Percentiles rank a stretch among this genome's conserved stretches.
These are phyloP conservation scores for Hymenoscyphus linearis DNA, from an alignment of 2,329 filamentous ascomycete species.

Conservation along the genomic window DNA sequence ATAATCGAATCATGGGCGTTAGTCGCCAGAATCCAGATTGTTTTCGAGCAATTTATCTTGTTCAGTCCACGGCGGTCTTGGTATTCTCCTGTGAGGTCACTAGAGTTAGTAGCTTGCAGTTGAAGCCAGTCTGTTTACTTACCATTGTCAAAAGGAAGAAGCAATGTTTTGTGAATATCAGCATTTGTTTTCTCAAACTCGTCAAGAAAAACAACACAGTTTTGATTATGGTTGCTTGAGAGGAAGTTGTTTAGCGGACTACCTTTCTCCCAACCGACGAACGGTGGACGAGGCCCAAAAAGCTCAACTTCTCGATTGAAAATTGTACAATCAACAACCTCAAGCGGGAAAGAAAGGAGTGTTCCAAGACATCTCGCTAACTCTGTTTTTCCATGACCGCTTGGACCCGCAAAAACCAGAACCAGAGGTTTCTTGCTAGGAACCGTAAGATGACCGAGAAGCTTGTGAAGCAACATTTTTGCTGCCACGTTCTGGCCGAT, in stretches of 20 bases:
- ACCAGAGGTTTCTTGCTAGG: conserved; percentile 33
- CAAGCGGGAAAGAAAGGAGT: conserved; percentile 35
- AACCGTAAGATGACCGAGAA: conserved; percentile 32
- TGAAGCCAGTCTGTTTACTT: conserved; percentile 1
- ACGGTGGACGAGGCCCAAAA: conserved; percentile 38
- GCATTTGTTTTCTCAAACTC: conserved; percentile 39
- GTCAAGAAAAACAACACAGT: conserved; percentile 44
- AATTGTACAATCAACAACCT: conserved; percentile 38
- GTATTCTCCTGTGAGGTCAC: conserved; percentile 29
- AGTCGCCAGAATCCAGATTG: conserved; percentile 45
- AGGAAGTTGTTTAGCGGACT: conserved; percentile 45
- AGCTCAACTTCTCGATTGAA: conserved; percentile 36
- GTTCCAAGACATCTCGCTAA: conserved; percentile 38
- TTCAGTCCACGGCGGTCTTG: conserved; percentile 35
- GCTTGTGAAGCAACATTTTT: conserved; percentile 21
- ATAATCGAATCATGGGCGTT: conserved; percentile 39
- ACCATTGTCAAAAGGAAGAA: conserved; percentile 42
- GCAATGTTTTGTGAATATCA: conserved; percentile 38
- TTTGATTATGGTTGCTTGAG: conserved; percentile 31
- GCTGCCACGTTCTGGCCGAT: conserved; percentile 33
- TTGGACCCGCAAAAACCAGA: conserved; percentile 41
- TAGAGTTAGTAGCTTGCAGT: not conserved
- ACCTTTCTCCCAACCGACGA: conserved; percentile 33
- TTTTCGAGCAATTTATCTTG: conserved; percentile 38
- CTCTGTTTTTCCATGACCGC: conserved; percentile 46